Percentiles rank a stretch among this genome's conserved stretches.
phyloP scores from a whole-genome alignment of 345 rosid species.

The Geranium brycei region DNA sequence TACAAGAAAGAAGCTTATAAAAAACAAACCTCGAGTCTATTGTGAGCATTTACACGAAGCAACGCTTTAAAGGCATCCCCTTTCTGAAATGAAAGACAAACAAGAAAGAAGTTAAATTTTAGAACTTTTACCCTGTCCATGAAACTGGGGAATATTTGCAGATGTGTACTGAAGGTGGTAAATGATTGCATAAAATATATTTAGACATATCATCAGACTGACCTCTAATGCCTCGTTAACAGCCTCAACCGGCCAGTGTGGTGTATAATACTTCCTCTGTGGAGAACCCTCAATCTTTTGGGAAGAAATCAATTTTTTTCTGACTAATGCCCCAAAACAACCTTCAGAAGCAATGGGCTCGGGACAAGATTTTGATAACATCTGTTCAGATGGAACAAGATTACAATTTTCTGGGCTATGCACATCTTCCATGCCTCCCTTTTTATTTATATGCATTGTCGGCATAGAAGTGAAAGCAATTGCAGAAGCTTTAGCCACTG shows the following conservation, averaged over 20 bases:
- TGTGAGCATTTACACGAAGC: slow-evolving; percentile 78
- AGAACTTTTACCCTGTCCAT: not conserved
- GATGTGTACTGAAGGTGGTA: not conserved
- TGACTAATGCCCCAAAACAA: slow-evolving; percentile 16
- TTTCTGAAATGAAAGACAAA: slow-evolving; percentile 31
- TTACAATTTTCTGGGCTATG: slow-evolving; percentile 5
- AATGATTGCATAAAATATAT: slow-evolving; percentile 1
- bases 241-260: slow-evolving; percentile 50
- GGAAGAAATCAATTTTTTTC: slow-evolving; percentile 18
- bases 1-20: slow-evolving; percentile 1
- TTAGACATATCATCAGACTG: slow-evolving; percentile 11
- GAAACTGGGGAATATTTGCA: not conserved
- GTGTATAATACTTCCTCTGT: slow-evolving; percentile 27
- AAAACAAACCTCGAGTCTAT: slow-evolving; percentile 55
- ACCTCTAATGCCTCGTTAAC: slow-evolving; percentile 62
- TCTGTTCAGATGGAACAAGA: slow-evolving; percentile 15
- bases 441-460: slow-evolving; percentile 29
- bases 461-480: slow-evolving; percentile 55
- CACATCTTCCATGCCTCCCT: slow-evolving; percentile 4
- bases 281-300: slow-evolving; percentile 19
- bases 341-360: slow-evolving; percentile 25
- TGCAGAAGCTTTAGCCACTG: slow-evolving; percentile 20
- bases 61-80: slow-evolving; percentile 60
- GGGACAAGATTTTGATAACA: slow-evolving; percentile 33
- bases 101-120: slow-evolving; percentile 1